Base-by-base conservation (phyloP, 2,329 filamentous ascomycete genomes). In the Aspergillus ochraceoroseus region DNA sequence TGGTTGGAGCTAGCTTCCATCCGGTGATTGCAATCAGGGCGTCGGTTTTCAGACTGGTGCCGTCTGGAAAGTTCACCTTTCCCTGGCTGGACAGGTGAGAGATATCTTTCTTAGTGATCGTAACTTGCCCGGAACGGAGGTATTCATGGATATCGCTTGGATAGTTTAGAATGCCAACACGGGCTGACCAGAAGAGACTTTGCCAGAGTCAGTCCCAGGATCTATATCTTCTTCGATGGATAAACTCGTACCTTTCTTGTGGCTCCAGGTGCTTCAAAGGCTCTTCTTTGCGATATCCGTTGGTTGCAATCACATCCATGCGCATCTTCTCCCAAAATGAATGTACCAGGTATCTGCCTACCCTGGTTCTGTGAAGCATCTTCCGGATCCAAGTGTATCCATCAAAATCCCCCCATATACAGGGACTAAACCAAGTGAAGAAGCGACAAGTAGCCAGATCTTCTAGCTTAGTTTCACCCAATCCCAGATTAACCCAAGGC, bases 151-250 rank as follows among this genome's bases (percentile, higher is more conserved):
- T 41, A 25, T 44, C n/a, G 19, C 15, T 17, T 5, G 42, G 27
- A 12, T 44, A 44, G 20, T 35, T 44, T 20, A 44, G 37, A 7
- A 44, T 37, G 2, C 37, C 37, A 2, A 44, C 27, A 2, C 42
- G 32, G 7, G 32, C 41, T 2, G 41, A 40, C 41, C 41, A 44
- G n/a, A 44, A 44, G 3, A 44, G 4, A 26, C 41, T 44, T 5
- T 20, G 13, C 2, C 4, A 12, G 0, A 4, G 25, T 41, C 25
- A 35, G 37, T 20, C 5, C 26, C 7, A 13, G 11, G 11, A 19
- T 7, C 12, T 11, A 9, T 3, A 0, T 2, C 17, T 5, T 11
- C 9, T 22, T 3, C 7, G 11, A n/a, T 13, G 8, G 15, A 23
- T 31, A 9, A 22, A 5, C 9, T 9, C 23, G 8, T 31, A 37